Percentiles rank a stretch among this genome's conserved stretches.
These are phyloP conservation scores for Agrostemma githago DNA, from an alignment of 148 eudicot genomes.

Conservation along the genomic window DNA sequence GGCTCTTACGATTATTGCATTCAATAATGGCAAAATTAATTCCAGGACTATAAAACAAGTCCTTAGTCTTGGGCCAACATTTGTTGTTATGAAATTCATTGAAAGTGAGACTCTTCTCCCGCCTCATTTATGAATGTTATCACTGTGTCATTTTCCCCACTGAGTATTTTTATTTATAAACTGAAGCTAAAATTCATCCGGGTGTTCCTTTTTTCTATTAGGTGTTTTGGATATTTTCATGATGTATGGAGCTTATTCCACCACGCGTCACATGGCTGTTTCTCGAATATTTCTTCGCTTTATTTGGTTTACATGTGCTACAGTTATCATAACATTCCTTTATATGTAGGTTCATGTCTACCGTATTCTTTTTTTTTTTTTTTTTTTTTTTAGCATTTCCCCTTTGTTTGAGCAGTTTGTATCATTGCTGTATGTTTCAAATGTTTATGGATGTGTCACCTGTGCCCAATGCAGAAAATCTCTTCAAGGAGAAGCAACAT, in stretches of 20 bases:
- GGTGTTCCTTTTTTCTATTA: conserved; percentile 21
- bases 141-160: background rate
- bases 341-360: conserved; percentile 63
- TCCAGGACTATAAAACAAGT: conserved; percentile 54
- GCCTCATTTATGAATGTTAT: background rate
- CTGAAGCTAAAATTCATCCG: background rate
- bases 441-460: conserved; percentile 8
- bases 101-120: conserved; percentile 54
- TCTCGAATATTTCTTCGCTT: conserved; percentile 78
- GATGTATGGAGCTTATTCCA: conserved; percentile 96
- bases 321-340: conserved; percentile 70
- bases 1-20: conserved; percentile 80
- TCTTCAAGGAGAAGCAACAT: conserved; percentile 47
- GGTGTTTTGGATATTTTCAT: conserved; percentile 83
- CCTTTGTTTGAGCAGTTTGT: background rate
- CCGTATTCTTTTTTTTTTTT: background rate
- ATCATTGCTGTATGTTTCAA: background rate
- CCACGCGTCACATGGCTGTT: conserved; percentile 73
- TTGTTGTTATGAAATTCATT: conserved; percentile 78
- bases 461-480: conserved; percentile 57
- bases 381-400: background rate
- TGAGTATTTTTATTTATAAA: background rate
- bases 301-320: conserved; percentile 61
- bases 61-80: conserved; percentile 97
- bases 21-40: conserved; percentile 42